Conservation (phyloP, 225 moss, liverwort and hornwort genomes). For the Ulota crispa region DNA sequence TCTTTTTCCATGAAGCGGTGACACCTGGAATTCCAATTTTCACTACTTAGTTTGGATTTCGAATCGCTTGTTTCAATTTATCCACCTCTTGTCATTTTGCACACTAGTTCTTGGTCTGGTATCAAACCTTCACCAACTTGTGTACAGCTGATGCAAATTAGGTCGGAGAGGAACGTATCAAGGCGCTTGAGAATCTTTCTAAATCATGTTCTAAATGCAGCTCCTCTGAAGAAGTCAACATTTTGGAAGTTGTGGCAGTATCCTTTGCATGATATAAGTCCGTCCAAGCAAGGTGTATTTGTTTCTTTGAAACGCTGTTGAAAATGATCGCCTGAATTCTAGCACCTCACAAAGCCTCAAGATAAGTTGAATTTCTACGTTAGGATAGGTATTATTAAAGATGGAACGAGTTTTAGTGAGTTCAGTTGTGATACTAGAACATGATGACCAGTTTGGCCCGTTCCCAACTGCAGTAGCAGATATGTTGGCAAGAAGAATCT, state of each 20-base stretch:
- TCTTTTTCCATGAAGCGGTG: background rate
- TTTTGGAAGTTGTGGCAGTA: slow-evolving; percentile 66
- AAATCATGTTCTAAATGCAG: slow-evolving; percentile 45
- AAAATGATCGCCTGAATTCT: slow-evolving; percentile 8
- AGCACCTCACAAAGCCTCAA: background rate
- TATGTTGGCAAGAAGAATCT: slow-evolving; percentile 63
- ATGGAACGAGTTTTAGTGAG: slow-evolving; percentile 13
- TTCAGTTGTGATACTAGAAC: background rate
- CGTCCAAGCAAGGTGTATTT: slow-evolving; percentile 9
- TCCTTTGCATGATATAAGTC: slow-evolving; percentile 35
- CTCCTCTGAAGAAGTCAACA: slow-evolving; percentile 37
- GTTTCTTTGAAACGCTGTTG: background rate
- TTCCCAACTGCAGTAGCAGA: slow-evolving; percentile 58
- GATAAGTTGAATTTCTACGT: slow-evolving; percentile 4
- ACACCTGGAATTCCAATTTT: background rate
- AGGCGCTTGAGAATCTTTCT: slow-evolving; percentile 51
- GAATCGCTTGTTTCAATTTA: background rate
- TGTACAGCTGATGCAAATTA: slow-evolving; percentile 28
- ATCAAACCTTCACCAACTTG: background rate
- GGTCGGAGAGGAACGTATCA: slow-evolving; percentile 58
- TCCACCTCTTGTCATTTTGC: background rate
- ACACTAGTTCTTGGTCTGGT: background rate
- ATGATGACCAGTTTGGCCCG: background rate
- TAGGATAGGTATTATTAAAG: background rate
- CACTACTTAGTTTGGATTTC: too few relatives aligned